Evolutionary conservation across 2,329 filamentous ascomycete species (phyloP), one percentile per base, ranked within the genome.

Genomic region (Didymella exigua): DNA sequence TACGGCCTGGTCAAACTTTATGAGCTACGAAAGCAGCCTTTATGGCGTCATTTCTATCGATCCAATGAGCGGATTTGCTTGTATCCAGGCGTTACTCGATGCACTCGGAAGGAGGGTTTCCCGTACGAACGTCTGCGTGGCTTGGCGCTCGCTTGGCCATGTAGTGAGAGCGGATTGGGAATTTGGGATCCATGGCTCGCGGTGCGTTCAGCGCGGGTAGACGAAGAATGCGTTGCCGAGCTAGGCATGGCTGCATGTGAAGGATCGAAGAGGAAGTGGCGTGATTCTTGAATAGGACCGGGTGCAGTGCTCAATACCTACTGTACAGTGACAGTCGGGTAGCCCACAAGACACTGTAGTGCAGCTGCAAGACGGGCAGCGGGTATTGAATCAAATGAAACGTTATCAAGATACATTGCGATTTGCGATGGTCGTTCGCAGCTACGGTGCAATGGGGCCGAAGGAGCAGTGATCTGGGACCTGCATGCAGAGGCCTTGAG

Each of bases 121-220:
- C 26, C 37, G 38, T 34, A 54, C 44, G 29, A 44, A 42, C 29
- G 30, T 41, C n/a, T 46, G 34, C 23, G 34, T 34, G 21, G 29
- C 52, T 54, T 54, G 34, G 52, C 52, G 52, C 27, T 46, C 45
- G 52, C 52, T 54, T 49, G 45, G 52, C 45, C 23, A 18, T 14
- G 27, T 41, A 19, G 38, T 49, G 40, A 19, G 40, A 49, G 33
- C 40, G 51, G 51, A 31, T 40, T 44, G 27, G 27, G 26, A 49
- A 45, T 26, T 40, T 44, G 27, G 27, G 26, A 49, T 31, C 37
- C 38, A 43, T 37, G 38, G 31, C 26, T 49, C 21, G 44, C 38
- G 27, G 41, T 41, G 49, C 29, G 29, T 53, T 29, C 36, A 46
- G 43, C 42, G 43, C 43, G 43, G 50, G 37, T 29, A 24, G 36